Base-by-base conservation (phyloP, 2,329 filamentous ascomycete species). In the Phyllosticta citrichinensis region DNA sequence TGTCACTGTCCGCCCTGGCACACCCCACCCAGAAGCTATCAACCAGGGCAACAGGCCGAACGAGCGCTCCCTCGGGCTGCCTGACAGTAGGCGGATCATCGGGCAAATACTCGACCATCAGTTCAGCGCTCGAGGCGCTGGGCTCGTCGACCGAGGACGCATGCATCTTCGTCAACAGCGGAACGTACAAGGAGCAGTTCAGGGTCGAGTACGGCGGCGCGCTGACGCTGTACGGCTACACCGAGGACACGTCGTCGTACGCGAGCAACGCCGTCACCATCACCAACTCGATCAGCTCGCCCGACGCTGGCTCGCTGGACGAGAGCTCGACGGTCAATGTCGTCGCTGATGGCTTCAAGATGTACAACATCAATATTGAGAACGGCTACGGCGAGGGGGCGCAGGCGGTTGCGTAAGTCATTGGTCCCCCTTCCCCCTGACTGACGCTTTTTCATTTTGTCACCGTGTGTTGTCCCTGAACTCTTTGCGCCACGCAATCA, bases 291-390 rank as follows among this genome's bases (percentile, higher is more conserved):
- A 72, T 74, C 60, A 76, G 75, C 63, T 64, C 76, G 51, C 79
- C 56, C 62, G 60, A 65, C 9, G 67, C 68, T 12, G 63, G 52
- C 14, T 65, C 70, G 66, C 82, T 87, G 64, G 84, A 87, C 64
- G 68, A 71, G 62, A 85, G 79, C 4, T 78, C 72, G 3, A 82
- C 80, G 1, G 69, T 81, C n/a, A 74, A 79, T 12, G 78, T 76
- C 9, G 72, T 70, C 65, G 77, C 80, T 0, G 67, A 71, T 5
- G 78, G 81, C 65, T 77, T 86, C 62, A 81, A 80, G 65, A 72
- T 86, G 19, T 87, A 87, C 74, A 87, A 87, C 64, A 75, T 87
- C 68, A 83, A 85, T 68, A 73, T 83, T 3, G 76, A 75, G 55
- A 81, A 81, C 20, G 55, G 10, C 1, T 68, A 66, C 24, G 66